Evolutionary conservation across 805 yeast genomes (phyloP).

Genomic region (Ogataea ramenticola): DNA sequence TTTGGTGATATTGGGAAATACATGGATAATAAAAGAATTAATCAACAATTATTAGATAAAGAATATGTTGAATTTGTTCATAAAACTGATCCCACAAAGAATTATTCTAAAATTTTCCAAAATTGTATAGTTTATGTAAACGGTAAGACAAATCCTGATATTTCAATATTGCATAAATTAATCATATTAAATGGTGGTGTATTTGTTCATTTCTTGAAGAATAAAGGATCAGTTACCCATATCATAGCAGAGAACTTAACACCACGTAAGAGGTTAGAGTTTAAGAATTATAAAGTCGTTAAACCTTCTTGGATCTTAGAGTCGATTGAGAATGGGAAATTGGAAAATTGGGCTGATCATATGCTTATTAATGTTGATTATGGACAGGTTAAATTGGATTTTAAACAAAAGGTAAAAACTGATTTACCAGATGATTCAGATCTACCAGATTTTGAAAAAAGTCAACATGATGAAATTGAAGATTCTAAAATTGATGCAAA

Average conservation of each 20-base stretch:
- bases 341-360: conserved; percentile 69
- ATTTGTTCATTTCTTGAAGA: conserved; percentile 58
- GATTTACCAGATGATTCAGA: conserved; percentile 4
- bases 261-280: conserved; percentile 63
- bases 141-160: conserved; percentile 83
- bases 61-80: conserved; percentile 43
- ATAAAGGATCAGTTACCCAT: conserved; percentile 76
- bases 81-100: conserved; percentile 31
- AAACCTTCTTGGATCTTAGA: conserved; percentile 78
- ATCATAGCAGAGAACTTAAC: conserved; percentile 76
- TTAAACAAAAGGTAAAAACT: too few relatives aligned
- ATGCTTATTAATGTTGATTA: conserved; percentile 43
- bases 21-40: conserved; percentile 49
- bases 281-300: conserved; percentile 65
- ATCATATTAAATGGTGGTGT: conserved; percentile 77
- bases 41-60: conserved; percentile 55
- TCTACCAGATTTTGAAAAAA: conserved; percentile 4
- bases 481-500: conserved; percentile 43
- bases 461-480: conserved; percentile 4
- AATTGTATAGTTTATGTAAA: conserved; percentile 72
- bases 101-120: conserved; percentile 49
- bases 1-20: conserved; percentile 69
- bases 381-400: conserved; percentile 42
- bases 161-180: conserved; percentile 60
- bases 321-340: conserved; percentile 37